Percentiles rank a stretch among this genome's conserved stretches.
These are phyloP conservation scores for Hygrocybe punicea DNA, from an alignment of 768 basidiomycete species.

Conservation along the genomic window DNA sequence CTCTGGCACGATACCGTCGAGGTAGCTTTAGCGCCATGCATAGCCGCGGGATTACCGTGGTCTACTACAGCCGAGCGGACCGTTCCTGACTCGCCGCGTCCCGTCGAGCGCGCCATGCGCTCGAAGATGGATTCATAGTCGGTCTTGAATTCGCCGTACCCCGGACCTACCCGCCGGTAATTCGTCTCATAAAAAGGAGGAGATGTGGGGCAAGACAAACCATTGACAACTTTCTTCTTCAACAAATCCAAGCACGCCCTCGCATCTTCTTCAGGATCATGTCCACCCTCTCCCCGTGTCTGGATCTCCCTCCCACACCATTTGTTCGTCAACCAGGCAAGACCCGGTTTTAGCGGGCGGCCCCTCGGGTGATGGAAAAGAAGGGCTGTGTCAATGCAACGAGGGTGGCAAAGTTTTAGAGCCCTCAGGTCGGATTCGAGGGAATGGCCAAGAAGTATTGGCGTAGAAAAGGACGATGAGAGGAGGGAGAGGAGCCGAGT, in stretches of 20 bases:
- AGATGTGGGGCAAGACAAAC: neutral
- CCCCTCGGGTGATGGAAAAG: conserved; percentile 91
- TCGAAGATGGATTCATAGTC: conserved; percentile 90
- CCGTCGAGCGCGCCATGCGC: conserved; percentile 59
- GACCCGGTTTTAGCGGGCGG: conserved; percentile 86
- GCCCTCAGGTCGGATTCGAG: conserved; percentile 92
- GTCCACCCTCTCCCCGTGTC: conserved; percentile 75
- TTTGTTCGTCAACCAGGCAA: conserved; percentile 95
- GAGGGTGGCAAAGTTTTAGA: conserved; percentile 79
- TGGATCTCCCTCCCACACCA: conserved; percentile 93
- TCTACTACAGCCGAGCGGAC: conserved; percentile 73
- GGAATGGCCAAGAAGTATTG: conserved; percentile 91
- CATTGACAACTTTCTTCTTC: conserved; percentile 73
- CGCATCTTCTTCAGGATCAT: conserved; percentile 95
- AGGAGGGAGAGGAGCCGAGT: conserved; percentile 60
- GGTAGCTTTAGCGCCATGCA: conserved; percentile 83
- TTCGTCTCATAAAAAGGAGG: neutral
- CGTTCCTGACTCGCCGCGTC: conserved; percentile 36
- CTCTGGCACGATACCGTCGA: conserved; percentile 69
- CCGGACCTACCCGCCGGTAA: conserved; percentile 37
- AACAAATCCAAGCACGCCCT: conserved; percentile 83
- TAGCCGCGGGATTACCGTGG: conserved; percentile 75
- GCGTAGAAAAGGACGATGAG: conserved; percentile 44
- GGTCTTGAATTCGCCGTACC: conserved; percentile 82
- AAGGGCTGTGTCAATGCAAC: conserved; percentile 89